Percentiles rank a stretch among this genome's conserved stretches.
Conservation (phyloP, 148 eudicot species). For the Suaeda aralocaspica region DNA sequence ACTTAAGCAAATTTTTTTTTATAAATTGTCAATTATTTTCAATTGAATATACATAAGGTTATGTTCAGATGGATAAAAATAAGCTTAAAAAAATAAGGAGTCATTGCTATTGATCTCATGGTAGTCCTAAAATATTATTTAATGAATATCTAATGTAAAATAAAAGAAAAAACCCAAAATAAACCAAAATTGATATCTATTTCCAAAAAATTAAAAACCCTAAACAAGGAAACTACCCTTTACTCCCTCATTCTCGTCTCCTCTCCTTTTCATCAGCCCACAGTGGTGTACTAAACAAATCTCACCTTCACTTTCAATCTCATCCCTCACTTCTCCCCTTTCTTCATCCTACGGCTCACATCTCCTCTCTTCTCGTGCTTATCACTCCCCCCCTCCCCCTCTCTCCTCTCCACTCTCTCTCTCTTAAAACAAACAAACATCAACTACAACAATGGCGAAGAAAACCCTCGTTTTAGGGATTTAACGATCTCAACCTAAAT, state of each 20-base stretch:
- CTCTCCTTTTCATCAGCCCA: slow-evolving; percentile 1
- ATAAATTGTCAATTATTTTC: no score
- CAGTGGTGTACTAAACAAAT: slow-evolving; percentile 25
- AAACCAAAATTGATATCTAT: background rate
- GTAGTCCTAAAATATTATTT: no score
- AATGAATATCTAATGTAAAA: background rate
- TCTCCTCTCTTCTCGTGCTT: slow-evolving; percentile 32
- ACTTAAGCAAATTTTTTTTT: no score
- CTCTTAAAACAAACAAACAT: background rate
- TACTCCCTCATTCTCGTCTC: no score
- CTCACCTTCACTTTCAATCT: slow-evolving; percentile 24
- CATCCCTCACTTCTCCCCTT: slow-evolving; percentile 25
- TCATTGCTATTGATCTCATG: no score
- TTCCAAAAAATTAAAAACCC: slow-evolving; percentile 38
- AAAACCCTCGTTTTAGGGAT: slow-evolving; percentile 17
- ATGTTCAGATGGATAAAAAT: no score
- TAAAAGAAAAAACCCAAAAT: no score
- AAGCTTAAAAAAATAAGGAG: no score
- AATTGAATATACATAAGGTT: no score
- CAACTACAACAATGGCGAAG: slow-evolving; percentile 22
- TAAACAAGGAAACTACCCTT: slow-evolving; percentile 24
- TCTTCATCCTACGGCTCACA: slow-evolving; percentile 34
- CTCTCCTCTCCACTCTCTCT: background rate
- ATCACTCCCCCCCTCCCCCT: slow-evolving; percentile 33
- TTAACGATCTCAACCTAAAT: slow-evolving; percentile 11